A percentile compares a stretch with the other conserved stretches of the same genome.
These are phyloP conservation scores for Gastrolobium villosum DNA, from an alignment of 306 rosid species.

Conservation along the genomic window DNA sequence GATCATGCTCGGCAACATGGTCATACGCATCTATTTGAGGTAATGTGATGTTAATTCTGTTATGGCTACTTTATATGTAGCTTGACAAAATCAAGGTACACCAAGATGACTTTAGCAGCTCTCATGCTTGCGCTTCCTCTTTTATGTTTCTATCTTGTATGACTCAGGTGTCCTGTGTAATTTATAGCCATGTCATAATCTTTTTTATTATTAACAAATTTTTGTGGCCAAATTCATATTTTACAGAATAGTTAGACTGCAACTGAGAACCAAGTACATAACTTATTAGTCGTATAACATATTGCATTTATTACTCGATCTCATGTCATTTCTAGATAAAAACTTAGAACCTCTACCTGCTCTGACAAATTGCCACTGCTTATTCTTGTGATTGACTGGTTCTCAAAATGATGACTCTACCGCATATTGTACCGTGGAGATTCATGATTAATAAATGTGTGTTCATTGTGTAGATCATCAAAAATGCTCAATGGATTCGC, in stretches of 20 bases:
- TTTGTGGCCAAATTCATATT: slow-evolving; percentile 2
- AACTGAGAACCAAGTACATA: background rate
- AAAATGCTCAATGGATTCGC: slow-evolving; percentile 90
- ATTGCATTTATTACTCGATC: slow-evolving; percentile 25
- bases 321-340: slow-evolving; percentile 13
- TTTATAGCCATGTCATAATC: slow-evolving; percentile 13
- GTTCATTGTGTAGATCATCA: slow-evolving; percentile 67
- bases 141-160: slow-evolving; percentile 31
- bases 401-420: slow-evolving; percentile 14
- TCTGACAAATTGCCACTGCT: background rate
- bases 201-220: background rate
- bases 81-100: slow-evolving; percentile 38
- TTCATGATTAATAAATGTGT: slow-evolving; percentile 32
- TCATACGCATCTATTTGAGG: slow-evolving; percentile 91
- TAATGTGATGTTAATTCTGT: slow-evolving; percentile 45
- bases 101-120: slow-evolving; percentile 13
- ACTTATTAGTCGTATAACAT: slow-evolving; percentile 16
- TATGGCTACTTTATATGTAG: slow-evolving; percentile 27
- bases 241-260: background rate
- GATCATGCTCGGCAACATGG: slow-evolving; percentile 92
- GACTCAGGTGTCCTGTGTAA: slow-evolving; percentile 3
- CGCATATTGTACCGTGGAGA: slow-evolving; percentile 17
- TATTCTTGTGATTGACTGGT: slow-evolving; percentile 3
- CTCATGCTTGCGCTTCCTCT: background rate
- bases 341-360: slow-evolving; percentile 18